Evolutionary conservation across 371 early-diverging fungal species (phyloP), one percentile per base, ranked within the genome.

Genomic region (Lichtheimia hyalospora): DNA sequence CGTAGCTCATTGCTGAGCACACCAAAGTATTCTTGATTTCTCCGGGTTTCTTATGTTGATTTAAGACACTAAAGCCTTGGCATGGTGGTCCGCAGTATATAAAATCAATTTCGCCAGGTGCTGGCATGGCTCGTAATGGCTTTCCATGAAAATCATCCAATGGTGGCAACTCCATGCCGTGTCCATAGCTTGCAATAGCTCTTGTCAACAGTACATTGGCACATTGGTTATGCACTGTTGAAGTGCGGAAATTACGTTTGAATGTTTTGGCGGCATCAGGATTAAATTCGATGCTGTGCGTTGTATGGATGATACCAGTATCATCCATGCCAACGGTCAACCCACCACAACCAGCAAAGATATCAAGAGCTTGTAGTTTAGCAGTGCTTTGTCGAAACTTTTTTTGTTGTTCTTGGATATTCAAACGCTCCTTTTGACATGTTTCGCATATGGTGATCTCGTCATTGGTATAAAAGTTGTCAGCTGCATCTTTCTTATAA

Each of bases 51-150:
- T 79, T 68, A 57, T 58, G 79, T 18, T 77, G 70, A 60, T 87
- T 87, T 57, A 84, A 66, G 10, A 75, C 73, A 34, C 82, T 82
- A 61, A 86, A 86, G n/a, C 87, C 88, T 59, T 88, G 88, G 67
- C 86, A 88, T 2, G 87, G 85, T 6, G 88, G 88, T 0, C 88
- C 88, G 57, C 88, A 84, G 60, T 87, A 88, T 25, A 88, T 84
- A 51, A 88, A 74, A 60, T 85, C 84, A 13, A 87, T 80, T 16
- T 79, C 75, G 18, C 80, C 85, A 0, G 83, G 84, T 16, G 55
- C 60, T 2, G 87, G 87, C 79, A 84, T 83, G 0, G 65, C 71
- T 20, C 74, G 60, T 25, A 86, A 51, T 4, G 63, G 58, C 4
- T 62, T 60, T 10, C 73, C 79, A 16, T 67, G 39, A 24, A 73